Base-by-base conservation (phyloP, 2,329 filamentous ascomycete species). In the Fusarium sp. region DNA sequence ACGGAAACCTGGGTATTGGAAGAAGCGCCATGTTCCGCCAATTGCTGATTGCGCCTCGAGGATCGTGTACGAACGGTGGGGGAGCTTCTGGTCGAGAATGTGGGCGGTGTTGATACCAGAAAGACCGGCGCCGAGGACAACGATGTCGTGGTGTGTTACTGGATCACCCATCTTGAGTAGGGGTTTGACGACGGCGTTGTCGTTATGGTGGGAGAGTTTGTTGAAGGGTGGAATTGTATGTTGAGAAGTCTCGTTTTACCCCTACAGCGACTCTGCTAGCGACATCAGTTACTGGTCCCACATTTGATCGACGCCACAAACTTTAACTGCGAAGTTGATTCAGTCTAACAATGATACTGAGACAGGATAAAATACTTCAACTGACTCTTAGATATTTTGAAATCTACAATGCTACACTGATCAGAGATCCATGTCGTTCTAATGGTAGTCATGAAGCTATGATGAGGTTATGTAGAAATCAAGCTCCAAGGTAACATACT, bases 1-100 rank as follows among this genome's bases (percentile, higher is more conserved):
- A 37, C 89, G 87, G 59, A 94, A 87, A 37, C 92, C 90, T 0
- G 91, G 92, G 73, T 93, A 94, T 44, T 85, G 87, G 82, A 93
- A 95, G 56, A 93, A 85, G 70, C 87, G 87, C 92, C 92, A 95
- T 15, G 92, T 95, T 27, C 92, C 92, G 14, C 92, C 92, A 10
- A 94, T 81, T 41, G 84, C 81, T 56, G 84, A 78, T 54, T 91
- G 87, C 6, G 83, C 84, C 76, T 95, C 92, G 43, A 95, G 85
- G 46, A 95, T 86, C 44, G 85, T 82, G 72, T 89, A 92, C 35
- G 79, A 83, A 43, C 76, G 74, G 56, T 84, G 77, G 0, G 91
- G 90, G 7, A 89, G 78, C 58, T 84, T 76, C 2, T 82, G 81
- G 67, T 88, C 85, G 4, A 93, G 73, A 33, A 89, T 85, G 73